Base-by-base conservation (phyloP, 257 asterid species). In the Primulina huaijiensis region DNA sequence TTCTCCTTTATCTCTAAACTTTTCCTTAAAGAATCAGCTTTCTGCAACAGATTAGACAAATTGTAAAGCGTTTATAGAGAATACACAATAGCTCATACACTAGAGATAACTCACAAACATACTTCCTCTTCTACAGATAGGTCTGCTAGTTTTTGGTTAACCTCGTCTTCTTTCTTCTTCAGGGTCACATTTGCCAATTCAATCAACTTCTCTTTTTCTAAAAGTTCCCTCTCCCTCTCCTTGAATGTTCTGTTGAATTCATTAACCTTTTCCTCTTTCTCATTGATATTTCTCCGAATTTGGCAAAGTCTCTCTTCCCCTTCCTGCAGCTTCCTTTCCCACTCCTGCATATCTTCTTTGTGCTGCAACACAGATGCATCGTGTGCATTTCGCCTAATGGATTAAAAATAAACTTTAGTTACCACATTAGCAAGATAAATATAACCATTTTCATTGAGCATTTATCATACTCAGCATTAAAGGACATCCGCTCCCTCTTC, bases 251-350 rank as follows among this genome's bases (percentile, higher is more conserved):
- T 79, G 68, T 87, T 81, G 60, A 69, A 40, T 76, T 71, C 90
- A 55, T 76, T 81, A 27, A 76, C 79, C 72, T 78, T 88, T 71
- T 88, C 96, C 84, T 92, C 97, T 83, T 86, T 86, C 82, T 92
- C 95, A 65, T 82, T 80, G 77, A 90, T 64, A 27, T 69, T 68
- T 79, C 95, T 86, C 77, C 93, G 83, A 57, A 77, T 78, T 74
- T 87, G 90, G 70, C 87, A 82, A 40, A 87, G 81, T 79, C 85
- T 88, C 83, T 88, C 92, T 83, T 92, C 97, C 57, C 84, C 89
- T 83, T 88, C 97, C 78, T 88, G 98, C 74, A 92, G 83, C 79
- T 85, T 88, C 71, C 77, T 84, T 77, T 90, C 97, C 97, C 96
- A 87, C 72, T 76, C 87, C 64, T 53, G 76, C 75, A 90, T 72